Percentiles rank a stretch among this genome's conserved stretches.
These are phyloP conservation scores for Tetrahymena borealis DNA, from an alignment of 73 alveolate genomes.

Conservation along the genomic window DNA sequence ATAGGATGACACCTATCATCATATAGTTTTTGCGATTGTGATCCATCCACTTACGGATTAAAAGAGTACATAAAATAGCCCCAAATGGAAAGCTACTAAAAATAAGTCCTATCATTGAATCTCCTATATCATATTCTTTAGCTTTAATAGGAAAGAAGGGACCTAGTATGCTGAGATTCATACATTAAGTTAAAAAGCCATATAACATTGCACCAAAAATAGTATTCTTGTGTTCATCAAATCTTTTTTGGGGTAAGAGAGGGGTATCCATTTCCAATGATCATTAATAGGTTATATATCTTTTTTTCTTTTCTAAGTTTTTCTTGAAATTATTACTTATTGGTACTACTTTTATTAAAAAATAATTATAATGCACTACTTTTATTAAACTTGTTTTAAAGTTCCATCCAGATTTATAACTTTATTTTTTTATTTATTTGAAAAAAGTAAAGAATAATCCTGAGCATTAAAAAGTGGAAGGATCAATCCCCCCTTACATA, in stretches of 20 bases:
- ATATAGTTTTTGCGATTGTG: neutral
- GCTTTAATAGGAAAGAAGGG: neutral
- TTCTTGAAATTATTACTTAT: neutral
- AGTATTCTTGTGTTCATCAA: neutral
- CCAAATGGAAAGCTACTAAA: neutral
- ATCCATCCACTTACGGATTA: neutral
- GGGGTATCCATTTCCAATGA: neutral
- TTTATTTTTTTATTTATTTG: too few relatives aligned
- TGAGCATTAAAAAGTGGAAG: neutral
- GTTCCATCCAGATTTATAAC: neutral
- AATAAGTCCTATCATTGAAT: neutral
- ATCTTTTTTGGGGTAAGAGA: neutral
- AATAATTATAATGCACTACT: neutral
- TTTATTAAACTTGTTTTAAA: neutral
- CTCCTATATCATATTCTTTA: neutral
- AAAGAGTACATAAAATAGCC: neutral
- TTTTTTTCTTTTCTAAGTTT: neutral
- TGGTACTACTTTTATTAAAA: neutral
- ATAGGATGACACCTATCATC: neutral
- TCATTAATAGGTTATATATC: neutral
- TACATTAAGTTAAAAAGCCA: neutral
- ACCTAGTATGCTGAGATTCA: neutral
- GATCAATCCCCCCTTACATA: too few relatives aligned
- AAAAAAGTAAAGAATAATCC: neutral
- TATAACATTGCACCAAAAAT: neutral